Percentiles rank a stretch among this genome's conserved stretches.
These are phyloP conservation scores for Geotrichum histeridarum DNA, from an alignment of 1,139 yeast species.

Conservation along the genomic window DNA sequence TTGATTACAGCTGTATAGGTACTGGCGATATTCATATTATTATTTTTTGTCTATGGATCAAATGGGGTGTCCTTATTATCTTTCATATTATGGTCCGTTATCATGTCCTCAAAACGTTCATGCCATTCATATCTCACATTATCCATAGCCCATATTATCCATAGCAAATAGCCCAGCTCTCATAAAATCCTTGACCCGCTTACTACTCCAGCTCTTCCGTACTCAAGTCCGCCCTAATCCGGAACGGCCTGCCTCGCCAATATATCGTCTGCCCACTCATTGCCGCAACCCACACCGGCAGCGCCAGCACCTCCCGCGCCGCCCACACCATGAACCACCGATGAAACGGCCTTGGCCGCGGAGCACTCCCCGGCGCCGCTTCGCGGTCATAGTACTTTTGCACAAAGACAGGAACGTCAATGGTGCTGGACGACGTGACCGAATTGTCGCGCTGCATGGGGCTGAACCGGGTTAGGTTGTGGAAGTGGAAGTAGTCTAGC, in stretches of 20 bases:
- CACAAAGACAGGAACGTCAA: slow-evolving; percentile 32
- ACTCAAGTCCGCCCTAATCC: slow-evolving; percentile 65
- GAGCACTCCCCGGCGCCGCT: background rate
- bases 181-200: no score
- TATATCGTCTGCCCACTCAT: slow-evolving; percentile 72
- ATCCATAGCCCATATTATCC: no score
- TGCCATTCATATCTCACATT: no score
- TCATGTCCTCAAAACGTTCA: no score
- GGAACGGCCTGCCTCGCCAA: slow-evolving; percentile 79
- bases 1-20: no score
- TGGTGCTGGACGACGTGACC: slow-evolving; percentile 16
- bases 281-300: slow-evolving; percentile 80
- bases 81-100: no score
- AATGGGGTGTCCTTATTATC: no score
- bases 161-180: no score
- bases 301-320: slow-evolving; percentile 64
- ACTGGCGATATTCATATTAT: no score
- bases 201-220: slow-evolving; percentile 60
- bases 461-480: slow-evolving; percentile 40
- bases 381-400: slow-evolving; percentile 28
- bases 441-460: slow-evolving; percentile 29
- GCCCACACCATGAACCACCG: slow-evolving; percentile 55
- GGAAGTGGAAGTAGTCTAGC: slow-evolving; percentile 59
- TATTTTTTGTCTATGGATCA: no score
- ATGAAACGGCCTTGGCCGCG: slow-evolving; percentile 18